phyloP scores from a whole-genome alignment of 2,329 filamentous ascomycete species.

The Sclerotinia sclerotiorum region DNA sequence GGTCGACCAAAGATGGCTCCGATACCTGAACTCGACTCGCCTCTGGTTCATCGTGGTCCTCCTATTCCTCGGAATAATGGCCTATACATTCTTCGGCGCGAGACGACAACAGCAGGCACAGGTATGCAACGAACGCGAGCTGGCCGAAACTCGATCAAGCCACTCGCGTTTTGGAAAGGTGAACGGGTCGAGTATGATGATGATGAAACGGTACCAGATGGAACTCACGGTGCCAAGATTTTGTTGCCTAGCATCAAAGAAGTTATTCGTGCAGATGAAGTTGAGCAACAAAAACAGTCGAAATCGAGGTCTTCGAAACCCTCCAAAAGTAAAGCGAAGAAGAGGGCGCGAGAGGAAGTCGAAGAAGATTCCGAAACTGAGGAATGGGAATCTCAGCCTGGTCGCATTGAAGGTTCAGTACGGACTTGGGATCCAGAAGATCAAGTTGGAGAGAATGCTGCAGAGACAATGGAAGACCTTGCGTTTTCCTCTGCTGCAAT shows the following conservation, averaged over 20 bases:
- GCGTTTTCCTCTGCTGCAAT: constrained; percentile 52
- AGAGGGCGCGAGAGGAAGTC: constrained; percentile 28
- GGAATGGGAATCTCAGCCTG: constrained; percentile 69
- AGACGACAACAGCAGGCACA: constrained; percentile 43
- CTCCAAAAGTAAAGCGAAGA: constrained; percentile 35
- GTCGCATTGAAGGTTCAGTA: constrained; percentile 62
- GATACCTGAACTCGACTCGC: constrained; percentile 34
- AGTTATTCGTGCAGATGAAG: constrained; percentile 70
- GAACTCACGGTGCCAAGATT: constrained; percentile 49
- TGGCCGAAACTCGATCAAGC: constrained; percentile 74
- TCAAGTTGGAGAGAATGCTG: constrained; percentile 52
- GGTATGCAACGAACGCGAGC: constrained; percentile 61
- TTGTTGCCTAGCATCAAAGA: constrained; percentile 72
- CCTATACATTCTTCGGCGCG: constrained; percentile 51
- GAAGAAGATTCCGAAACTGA: constrained; percentile 60
- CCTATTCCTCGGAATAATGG: constrained; percentile 48
- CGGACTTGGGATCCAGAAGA: constrained; percentile 64
- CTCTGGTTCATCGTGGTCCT: constrained; percentile 38
- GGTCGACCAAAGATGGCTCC: constrained; percentile 29
- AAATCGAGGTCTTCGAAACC: constrained; percentile 27
- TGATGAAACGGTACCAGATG: constrained; percentile 50
- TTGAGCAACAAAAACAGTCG: constrained; percentile 44
- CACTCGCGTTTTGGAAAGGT: constrained; percentile 82
- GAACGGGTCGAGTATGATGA: constrained; percentile 71
- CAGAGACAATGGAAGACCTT: constrained; percentile 57